Evolutionary conservation across 768 basidiomycete genomes (phyloP), one percentile per base, ranked within the genome.

Genomic region (Wakefieldia striispora): DNA sequence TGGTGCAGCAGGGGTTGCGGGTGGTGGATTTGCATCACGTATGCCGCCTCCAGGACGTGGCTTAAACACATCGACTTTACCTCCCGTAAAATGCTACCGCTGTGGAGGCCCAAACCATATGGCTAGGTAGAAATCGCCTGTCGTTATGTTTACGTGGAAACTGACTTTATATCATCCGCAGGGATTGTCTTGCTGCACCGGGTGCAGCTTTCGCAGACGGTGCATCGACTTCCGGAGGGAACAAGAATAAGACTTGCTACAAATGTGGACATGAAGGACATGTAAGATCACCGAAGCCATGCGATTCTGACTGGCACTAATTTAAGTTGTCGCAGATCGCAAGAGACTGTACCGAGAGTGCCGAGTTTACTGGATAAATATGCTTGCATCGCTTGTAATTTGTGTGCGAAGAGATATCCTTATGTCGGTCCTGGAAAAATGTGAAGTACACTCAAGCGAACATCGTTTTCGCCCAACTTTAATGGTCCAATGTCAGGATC

Each of bases 91-190:
- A 69, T 95, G 92, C 63, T 94, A 88, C 68, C 83, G 88, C 43
- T 95, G 93, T 63, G 90, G 91, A 40, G 89, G 89, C 24, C 83
- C 87, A 13, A 95, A 94, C 72, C 89, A 91, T 65, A 82, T 90
- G 78, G 90, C 89, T 12, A 83, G 79, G 88, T 88, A 65, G 48
- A 54, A 38, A 43, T 45, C 11, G 33, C 38, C 16, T 12, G 6
- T 13, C n/a, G 10, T 56, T 50, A 23, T 55, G 44, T 33, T 39
- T 31, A 26, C 39, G 14, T 27, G n/a, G 40, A 31, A 6, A 31
- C 38, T 59, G 50, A 63, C 34, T 14, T 20, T 23, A 36, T 35
- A 38, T 45, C 47, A 27, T 48, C 38, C 48, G 16, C 51, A 89
- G 90, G 75, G 89, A 91, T 57, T 93, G 91, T 60, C 83, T 91